phyloP scores from a whole-genome alignment of 2,329 filamentous ascomycete species.

The Aureobasidium sp. region DNA sequence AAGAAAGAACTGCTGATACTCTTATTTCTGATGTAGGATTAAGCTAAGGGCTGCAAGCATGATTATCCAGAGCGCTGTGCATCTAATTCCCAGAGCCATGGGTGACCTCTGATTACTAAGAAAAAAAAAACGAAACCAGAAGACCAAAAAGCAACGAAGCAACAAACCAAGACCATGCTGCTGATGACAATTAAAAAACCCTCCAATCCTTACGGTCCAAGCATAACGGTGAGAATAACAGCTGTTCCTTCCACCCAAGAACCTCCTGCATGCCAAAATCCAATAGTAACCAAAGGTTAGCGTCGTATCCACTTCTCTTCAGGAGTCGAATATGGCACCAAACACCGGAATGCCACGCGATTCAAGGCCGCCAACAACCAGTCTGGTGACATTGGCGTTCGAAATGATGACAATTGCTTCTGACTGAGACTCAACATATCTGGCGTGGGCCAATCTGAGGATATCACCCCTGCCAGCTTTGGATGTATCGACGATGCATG shows the following conservation, averaged over 20 bases:
- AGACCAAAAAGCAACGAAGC: neutral
- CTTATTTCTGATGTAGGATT: neutral
- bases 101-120: neutral
- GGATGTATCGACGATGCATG: conserved; percentile 60
- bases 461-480: conserved; percentile 52
- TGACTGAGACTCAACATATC: conserved; percentile 38
- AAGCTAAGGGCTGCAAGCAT: conserved; percentile 2
- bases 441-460: conserved; percentile 44
- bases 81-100: neutral
- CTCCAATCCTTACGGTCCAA: neutral
- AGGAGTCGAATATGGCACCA: conserved; percentile 67
- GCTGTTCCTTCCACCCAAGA: neutral
- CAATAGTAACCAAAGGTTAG: neutral
- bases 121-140: neutral
- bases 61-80: neutral
- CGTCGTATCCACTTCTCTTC: conserved; percentile 15
- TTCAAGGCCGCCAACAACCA: conserved; percentile 62
- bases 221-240: neutral
- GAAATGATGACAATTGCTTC: conserved; percentile 68
- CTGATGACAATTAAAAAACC: neutral
- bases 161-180: neutral
- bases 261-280: neutral
- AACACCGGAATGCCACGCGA: conserved; percentile 56
- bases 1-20: neutral
- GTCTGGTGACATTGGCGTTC: conserved; percentile 58